A percentile compares a stretch with the other conserved stretches of the same genome.
Evolutionary conservation across 257 asterid genomes (phyloP).

Genomic region (Scutellaria barbata): DNA sequence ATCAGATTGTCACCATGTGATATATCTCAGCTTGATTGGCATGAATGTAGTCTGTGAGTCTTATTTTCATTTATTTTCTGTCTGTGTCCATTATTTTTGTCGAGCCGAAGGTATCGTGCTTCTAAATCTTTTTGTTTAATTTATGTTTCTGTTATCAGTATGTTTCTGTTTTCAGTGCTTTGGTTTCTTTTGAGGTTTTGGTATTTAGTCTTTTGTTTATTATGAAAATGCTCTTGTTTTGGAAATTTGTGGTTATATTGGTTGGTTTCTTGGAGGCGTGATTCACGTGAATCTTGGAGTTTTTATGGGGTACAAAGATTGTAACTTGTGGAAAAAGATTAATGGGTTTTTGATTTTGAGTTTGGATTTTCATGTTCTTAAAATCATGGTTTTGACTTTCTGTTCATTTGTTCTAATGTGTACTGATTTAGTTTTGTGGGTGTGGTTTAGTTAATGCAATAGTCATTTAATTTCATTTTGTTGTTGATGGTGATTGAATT

Average conservation of each 20-base stretch:
- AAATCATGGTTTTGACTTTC: not conserved
- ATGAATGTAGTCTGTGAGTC: too few relatives aligned
- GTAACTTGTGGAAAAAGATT: conserved; percentile 13
- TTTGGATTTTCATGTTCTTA: conserved; percentile 25
- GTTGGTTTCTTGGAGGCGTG: not conserved
- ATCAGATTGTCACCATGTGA: too few relatives aligned
- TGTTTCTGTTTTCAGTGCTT: not conserved
- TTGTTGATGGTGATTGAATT: not conserved
- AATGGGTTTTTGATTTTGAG: conserved; percentile 17
- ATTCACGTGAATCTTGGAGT: not conserved
- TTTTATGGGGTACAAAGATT: conserved; percentile 6
- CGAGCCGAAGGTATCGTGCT: conserved; percentile 35
- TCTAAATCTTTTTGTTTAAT: not conserved
- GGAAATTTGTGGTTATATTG: too few relatives aligned
- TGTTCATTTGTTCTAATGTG: not conserved
- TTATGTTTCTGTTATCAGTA: not conserved
- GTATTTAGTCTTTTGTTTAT: conserved; percentile 5
- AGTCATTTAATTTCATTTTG: not conserved
- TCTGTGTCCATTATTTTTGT: too few relatives aligned
- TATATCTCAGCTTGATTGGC: too few relatives aligned
- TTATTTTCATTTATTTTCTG: too few relatives aligned
- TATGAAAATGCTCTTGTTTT: not conserved
- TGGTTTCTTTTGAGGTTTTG: not conserved
- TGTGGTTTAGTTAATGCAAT: not conserved
- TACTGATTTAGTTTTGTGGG: not conserved